phyloP scores from a whole-genome alignment of 441 rosid species.

The Populus hybrid region DNA sequence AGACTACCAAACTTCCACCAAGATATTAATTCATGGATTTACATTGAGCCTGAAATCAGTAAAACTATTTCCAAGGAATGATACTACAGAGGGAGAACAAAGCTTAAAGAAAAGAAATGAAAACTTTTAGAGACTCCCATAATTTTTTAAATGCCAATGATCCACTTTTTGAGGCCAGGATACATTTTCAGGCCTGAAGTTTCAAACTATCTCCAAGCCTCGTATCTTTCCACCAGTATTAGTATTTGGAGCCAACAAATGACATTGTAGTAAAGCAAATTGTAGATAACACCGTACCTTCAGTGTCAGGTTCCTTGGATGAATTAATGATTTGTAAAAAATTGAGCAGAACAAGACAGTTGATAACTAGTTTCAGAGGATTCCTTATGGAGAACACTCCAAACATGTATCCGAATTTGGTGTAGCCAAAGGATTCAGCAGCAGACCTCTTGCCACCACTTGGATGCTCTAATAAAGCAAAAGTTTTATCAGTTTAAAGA shows the following conservation, averaged over 20 bases:
- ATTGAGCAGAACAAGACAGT: constrained; percentile 39
- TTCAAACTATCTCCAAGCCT: too few species aligned
- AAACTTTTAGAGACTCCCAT: background rate
- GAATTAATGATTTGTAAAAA: constrained; percentile 38
- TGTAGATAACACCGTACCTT: constrained; percentile 45
- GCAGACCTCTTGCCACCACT: constrained; percentile 20
- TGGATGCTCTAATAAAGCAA: background rate
- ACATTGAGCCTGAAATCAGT: too few species aligned
- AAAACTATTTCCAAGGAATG: too few species aligned
- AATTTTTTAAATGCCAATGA: background rate
- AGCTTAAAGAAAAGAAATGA: background rate
- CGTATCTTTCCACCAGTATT: background rate
- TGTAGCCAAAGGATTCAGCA: constrained; percentile 18
- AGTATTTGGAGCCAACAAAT: background rate
- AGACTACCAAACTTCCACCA: background rate
- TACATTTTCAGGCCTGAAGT: too few species aligned
- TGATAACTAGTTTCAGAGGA: constrained; percentile 28
- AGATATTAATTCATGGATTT: background rate
- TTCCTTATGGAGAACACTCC: constrained; percentile 31
- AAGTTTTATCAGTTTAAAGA: background rate
- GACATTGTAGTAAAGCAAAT: background rate
- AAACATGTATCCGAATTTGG: constrained; percentile 18
- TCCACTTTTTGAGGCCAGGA: background rate
- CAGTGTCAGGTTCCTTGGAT: constrained; percentile 58
- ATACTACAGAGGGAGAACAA: too few species aligned